Conservation (phyloP, 306 rosid species). For the Potentilla sterilis region DNA sequence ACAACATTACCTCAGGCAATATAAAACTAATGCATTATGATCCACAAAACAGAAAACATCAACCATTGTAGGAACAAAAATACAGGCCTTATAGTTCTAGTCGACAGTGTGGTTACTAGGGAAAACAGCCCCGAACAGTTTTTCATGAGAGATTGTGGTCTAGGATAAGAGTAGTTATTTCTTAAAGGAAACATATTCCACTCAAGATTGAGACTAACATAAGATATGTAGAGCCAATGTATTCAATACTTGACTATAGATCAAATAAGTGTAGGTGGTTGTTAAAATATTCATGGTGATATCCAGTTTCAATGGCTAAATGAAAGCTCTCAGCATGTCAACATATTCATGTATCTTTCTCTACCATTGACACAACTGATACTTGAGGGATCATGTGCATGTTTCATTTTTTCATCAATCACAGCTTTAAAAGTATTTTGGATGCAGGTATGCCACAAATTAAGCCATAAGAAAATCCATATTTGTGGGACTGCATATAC, state of each 20-base stretch:
- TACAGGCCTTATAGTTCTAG: background rate
- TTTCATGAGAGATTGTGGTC: background rate
- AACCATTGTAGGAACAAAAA: background rate
- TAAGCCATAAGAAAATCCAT: background rate
- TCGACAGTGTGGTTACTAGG: background rate
- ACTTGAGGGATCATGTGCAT: slow-evolving; percentile 2
- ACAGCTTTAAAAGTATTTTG: background rate
- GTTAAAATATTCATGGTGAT: background rate
- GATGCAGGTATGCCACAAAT: background rate
- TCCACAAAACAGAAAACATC: background rate
- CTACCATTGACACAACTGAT: background rate
- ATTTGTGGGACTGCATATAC: background rate
- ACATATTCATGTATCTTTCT: background rate
- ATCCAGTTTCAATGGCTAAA: background rate
- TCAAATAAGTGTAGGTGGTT: background rate
- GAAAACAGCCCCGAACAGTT: background rate
- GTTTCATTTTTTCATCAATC: background rate
- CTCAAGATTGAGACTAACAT: background rate
- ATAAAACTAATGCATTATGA: background rate
- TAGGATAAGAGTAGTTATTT: background rate
- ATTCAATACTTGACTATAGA: background rate
- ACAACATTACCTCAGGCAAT: background rate
- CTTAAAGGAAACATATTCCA: background rate
- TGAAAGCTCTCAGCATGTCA: background rate
- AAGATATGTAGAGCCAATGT: background rate